Conservation (phyloP, 1,284 basidiomycete species). For the Puccinia polysora region DNA sequence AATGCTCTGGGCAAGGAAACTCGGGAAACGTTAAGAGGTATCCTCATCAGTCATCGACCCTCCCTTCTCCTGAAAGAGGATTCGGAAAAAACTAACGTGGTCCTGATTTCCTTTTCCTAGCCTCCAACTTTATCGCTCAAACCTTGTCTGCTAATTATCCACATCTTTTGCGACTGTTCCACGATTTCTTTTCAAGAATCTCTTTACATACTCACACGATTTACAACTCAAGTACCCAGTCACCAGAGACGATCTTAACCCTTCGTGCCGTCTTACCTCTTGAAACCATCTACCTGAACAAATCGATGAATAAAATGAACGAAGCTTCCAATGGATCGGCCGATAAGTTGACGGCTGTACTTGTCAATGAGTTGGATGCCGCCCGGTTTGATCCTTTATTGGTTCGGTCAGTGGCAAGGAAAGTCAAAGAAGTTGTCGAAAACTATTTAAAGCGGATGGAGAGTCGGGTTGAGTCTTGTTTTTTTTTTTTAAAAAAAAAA, state of each 20-base stretch:
- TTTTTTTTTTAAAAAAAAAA: too few relatives aligned
- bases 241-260: constrained; percentile 78
- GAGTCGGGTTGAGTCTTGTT: constrained; percentile 60
- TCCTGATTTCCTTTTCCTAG: constrained; percentile 57
- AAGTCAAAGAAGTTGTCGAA: constrained; percentile 65
- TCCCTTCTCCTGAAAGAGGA: neutral
- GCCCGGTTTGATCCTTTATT: constrained; percentile 87
- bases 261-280: constrained; percentile 74
- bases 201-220: constrained; percentile 87
- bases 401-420: constrained; percentile 70
- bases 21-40: constrained; percentile 70
- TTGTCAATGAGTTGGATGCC: constrained; percentile 85
- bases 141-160: constrained; percentile 80
- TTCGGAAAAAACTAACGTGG: neutral
- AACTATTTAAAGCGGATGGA: constrained; percentile 64
- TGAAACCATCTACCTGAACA: constrained; percentile 76
- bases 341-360: constrained; percentile 64
- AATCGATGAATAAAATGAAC: constrained; percentile 72
- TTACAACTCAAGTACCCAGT: constrained; percentile 58
- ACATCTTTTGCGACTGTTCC: constrained; percentile 76
- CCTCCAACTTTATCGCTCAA: constrained; percentile 76
- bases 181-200: constrained; percentile 91
- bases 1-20: constrained; percentile 73
- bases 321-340: constrained; percentile 67
- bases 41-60: neutral